Evolutionary conservation across 2,329 filamentous ascomycete species (phyloP).

Genomic region (Xylariales sp.): DNA sequence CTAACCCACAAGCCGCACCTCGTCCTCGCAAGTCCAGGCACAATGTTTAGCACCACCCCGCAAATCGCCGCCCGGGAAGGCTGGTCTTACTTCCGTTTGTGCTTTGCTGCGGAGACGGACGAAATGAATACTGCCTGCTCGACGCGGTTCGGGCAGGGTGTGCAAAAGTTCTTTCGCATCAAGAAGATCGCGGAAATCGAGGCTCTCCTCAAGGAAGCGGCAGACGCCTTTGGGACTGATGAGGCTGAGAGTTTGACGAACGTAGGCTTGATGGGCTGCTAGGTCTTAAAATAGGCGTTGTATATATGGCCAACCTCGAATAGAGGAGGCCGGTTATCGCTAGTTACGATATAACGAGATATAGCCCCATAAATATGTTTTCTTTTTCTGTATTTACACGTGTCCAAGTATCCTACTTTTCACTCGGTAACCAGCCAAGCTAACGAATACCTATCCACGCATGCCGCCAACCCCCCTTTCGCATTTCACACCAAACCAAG

Average conservation of each 20-base stretch:
- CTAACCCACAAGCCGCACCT: constrained; percentile 76
- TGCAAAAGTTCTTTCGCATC: constrained; percentile 81
- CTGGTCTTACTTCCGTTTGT: constrained; percentile 81
- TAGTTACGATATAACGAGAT: constrained; percentile 3
- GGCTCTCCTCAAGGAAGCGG: constrained; percentile 61
- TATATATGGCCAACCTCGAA: not conserved
- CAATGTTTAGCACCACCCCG: constrained; percentile 76
- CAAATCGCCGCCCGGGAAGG: constrained; percentile 68
- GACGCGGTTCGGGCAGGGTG: constrained; percentile 73
- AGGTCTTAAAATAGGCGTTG: constrained; percentile 15
- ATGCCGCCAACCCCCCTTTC: not conserved
- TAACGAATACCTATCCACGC: not conserved
- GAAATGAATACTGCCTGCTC: constrained; percentile 73
- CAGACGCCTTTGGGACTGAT: constrained; percentile 38
- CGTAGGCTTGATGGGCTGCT: constrained; percentile 47
- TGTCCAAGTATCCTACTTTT: too few relatives aligned
- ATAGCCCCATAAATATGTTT: not conserved
- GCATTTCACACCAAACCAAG: not conserved
- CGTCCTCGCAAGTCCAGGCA: constrained; percentile 77
- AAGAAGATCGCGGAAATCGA: constrained; percentile 75
- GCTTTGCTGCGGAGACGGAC: constrained; percentile 86
- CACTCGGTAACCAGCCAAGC: not conserved
- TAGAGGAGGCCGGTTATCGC: not conserved
- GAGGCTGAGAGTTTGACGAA: constrained; percentile 43
- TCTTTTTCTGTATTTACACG: too few relatives aligned